phyloP scores from a whole-genome alignment of 345 rosid genomes.

The Populus davidiana region DNA sequence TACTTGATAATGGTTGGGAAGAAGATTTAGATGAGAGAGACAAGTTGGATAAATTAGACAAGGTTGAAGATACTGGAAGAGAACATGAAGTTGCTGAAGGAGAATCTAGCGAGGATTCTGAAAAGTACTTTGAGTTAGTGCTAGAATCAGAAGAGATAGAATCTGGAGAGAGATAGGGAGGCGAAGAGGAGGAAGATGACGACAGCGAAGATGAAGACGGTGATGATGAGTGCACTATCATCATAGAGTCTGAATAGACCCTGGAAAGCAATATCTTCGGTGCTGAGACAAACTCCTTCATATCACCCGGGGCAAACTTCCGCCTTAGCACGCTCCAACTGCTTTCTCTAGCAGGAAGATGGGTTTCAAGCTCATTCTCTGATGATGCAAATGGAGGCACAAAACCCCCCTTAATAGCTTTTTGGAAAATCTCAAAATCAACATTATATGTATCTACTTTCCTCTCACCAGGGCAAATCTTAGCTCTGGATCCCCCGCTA shows the following conservation, averaged over 20 bases:
- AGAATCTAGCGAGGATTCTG: slow-evolving; percentile 66
- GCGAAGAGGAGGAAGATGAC: slow-evolving; percentile 62
- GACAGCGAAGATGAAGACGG: slow-evolving; percentile 40
- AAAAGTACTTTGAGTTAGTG: slow-evolving; percentile 49
- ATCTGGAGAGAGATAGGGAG: slow-evolving; percentile 76
- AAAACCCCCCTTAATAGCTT: slow-evolving; percentile 88
- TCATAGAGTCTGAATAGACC: slow-evolving; percentile 91
- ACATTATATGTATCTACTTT: slow-evolving; percentile 67
- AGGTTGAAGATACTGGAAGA: slow-evolving; percentile 48
- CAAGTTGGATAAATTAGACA: slow-evolving; percentile 64
- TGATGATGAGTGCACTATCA: slow-evolving; percentile 72
- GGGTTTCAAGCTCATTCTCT: slow-evolving; percentile 82
- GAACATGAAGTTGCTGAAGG: slow-evolving; percentile 60
- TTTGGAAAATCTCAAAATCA: slow-evolving; percentile 87
- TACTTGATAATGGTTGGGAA: slow-evolving; percentile 34
- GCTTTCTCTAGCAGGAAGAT: slow-evolving; percentile 90
- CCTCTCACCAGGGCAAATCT: slow-evolving; percentile 56
- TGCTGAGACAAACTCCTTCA: slow-evolving; percentile 65
- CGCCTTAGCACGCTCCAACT: slow-evolving; percentile 84
- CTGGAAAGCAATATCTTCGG: slow-evolving; percentile 71
- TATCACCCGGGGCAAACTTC: slow-evolving; percentile 70
- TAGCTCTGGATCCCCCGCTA: slow-evolving; percentile 35
- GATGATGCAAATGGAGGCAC: slow-evolving; percentile 84
- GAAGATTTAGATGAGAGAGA: slow-evolving; percentile 44
- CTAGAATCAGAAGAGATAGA: slow-evolving; percentile 70